phyloP scores from a whole-genome alignment of 352 stramenopile species.

The Pythium folliculosum region DNA sequence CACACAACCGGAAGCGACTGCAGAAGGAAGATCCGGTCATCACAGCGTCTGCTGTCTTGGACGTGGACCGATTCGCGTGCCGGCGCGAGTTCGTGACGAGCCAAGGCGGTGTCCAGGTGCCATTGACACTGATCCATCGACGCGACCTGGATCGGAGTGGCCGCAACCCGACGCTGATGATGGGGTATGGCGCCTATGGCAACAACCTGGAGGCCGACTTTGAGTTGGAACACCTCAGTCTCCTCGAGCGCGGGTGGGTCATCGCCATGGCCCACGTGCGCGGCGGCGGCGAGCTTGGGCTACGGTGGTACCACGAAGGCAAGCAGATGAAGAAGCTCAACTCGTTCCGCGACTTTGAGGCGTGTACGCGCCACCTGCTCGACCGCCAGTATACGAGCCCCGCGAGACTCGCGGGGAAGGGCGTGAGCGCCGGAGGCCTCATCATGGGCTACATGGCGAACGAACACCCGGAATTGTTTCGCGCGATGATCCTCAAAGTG shows the following conservation, averaged over 20 bases:
- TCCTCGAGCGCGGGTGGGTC: constrained; percentile 87
- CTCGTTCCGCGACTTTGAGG: constrained; percentile 85
- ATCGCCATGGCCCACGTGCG: constrained; percentile 89
- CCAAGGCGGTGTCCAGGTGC: constrained; percentile 44
- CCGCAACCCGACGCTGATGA: constrained; percentile 78
- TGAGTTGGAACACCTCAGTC: constrained; percentile 78
- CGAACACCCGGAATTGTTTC: constrained; percentile 67
- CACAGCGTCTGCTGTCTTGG: constrained; percentile 2
- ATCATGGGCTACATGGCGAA: constrained; percentile 90
- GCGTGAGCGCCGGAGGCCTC: constrained; percentile 83
- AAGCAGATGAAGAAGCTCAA: constrained; percentile 81
- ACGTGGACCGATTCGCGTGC: constrained; percentile 22
- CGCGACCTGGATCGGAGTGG: constrained; percentile 52
- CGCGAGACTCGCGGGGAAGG: constrained; percentile 66
- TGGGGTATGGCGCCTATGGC: constrained; percentile 91
- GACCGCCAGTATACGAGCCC: constrained; percentile 65
- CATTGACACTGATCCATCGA: constrained; percentile 79
- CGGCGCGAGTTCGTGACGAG: constrained; percentile 28
- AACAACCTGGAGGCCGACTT: constrained; percentile 87
- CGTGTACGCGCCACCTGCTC: constrained; percentile 66
- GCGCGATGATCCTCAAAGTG: constrained; percentile 83
- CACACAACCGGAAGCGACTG: not conserved
- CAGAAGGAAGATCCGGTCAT: not conserved
- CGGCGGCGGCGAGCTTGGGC: constrained; percentile 86
- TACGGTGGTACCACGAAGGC: constrained; percentile 87